These are phyloP conservation scores for Crithidia bombi DNA, from an alignment of 208 protist genomes.

Conservation along the genomic window DNA sequence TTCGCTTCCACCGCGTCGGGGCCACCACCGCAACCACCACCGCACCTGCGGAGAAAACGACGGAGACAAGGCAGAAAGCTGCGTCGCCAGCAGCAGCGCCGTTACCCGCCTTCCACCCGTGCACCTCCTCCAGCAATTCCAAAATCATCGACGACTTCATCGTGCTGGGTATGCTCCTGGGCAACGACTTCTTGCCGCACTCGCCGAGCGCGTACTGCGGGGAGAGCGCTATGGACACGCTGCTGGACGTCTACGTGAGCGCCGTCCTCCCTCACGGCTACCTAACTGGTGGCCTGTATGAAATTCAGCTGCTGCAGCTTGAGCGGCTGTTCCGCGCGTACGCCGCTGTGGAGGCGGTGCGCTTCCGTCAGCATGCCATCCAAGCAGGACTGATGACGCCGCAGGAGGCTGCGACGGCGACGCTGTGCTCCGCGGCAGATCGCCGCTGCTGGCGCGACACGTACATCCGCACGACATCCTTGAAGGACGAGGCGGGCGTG, in stretches of 20 bases:
- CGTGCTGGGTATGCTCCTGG: slow-evolving; percentile 72
- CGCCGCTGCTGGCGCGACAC: slow-evolving; percentile 48
- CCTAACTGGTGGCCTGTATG: slow-evolving; percentile 65
- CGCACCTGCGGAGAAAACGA: neutral
- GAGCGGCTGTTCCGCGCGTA: slow-evolving; percentile 64
- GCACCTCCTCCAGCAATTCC: slow-evolving; percentile 63
- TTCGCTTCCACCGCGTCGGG: slow-evolving; percentile 48
- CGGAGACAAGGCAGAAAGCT: neutral
- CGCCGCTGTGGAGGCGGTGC: slow-evolving; percentile 63
- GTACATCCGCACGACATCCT: slow-evolving; percentile 56
- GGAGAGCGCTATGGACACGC: slow-evolving; percentile 76
- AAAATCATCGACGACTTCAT: slow-evolving; percentile 90
- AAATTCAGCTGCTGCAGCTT: slow-evolving; percentile 76
- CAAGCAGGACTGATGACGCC: slow-evolving; percentile 39
- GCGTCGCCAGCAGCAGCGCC: neutral
- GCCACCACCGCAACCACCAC: neutral
- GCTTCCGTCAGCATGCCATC: slow-evolving; percentile 69
- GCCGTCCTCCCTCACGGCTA: slow-evolving; percentile 85
- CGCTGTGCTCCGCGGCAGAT: slow-evolving; percentile 43
- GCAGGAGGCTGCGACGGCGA: slow-evolving; percentile 35
- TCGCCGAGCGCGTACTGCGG: slow-evolving; percentile 78
- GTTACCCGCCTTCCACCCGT: slow-evolving; percentile 55
- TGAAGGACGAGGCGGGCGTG: slow-evolving; percentile 37
- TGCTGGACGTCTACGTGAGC: slow-evolving; percentile 80
- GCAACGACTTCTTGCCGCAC: slow-evolving; percentile 87